Percentiles rank a stretch among this genome's conserved stretches.
These are phyloP conservation scores for Lathyrus tuberosus DNA, from an alignment of 306 rosid species.

Conservation along the genomic window DNA sequence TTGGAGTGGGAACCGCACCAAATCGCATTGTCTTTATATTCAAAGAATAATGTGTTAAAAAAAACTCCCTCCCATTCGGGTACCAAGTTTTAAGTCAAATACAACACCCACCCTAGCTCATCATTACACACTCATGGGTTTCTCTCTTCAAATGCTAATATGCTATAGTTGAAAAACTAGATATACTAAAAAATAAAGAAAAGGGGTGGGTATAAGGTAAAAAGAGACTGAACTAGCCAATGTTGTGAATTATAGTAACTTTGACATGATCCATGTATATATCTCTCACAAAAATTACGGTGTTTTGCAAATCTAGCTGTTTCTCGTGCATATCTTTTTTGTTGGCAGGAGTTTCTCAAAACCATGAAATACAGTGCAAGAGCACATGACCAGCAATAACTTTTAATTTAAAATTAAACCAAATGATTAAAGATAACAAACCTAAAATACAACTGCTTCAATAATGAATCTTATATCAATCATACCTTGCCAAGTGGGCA, in stretches of 20 bases:
- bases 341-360: conserved; percentile 7
- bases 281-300: neutral
- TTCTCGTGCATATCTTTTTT: neutral
- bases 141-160: conserved; percentile 23
- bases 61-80: neutral
- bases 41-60: neutral
- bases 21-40: neutral
- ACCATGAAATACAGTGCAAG: conserved; percentile 15
- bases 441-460: conserved; percentile 22
- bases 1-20: neutral
- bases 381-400: conserved; percentile 8
- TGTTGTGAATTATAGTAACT: neutral
- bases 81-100: conserved; percentile 14
- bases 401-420: conserved; percentile 3
- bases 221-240: conserved; percentile 14
- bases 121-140: neutral
- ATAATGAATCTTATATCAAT: conserved; percentile 14
- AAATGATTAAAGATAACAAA: conserved; percentile 23
- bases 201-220: neutral
- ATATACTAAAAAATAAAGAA: conserved; percentile 5
- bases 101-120: conserved; percentile 1
- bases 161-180: neutral
- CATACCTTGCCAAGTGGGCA: conserved; percentile 90
- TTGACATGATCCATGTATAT: neutral
- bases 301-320: neutral